Base-by-base conservation (phyloP, 345 rosid genomes). In the Eucalyptus sideroxylon region DNA sequence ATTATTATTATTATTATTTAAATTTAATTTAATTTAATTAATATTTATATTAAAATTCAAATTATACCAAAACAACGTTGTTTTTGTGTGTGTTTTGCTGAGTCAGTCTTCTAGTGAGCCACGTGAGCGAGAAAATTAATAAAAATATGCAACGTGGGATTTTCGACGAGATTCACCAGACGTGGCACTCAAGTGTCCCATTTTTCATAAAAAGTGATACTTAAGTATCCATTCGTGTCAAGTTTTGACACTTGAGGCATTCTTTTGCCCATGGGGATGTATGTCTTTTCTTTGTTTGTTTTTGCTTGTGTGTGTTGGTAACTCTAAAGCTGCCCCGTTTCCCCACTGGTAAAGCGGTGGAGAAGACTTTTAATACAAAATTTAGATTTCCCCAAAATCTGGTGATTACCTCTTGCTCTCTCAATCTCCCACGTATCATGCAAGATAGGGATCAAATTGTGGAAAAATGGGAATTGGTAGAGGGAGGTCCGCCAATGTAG, bases 141-240 rank as follows among this genome's bases (percentile, higher is more conserved):
- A n/a, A n/a, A n/a, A n/a, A n/a, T n/a, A n/a, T n/a, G n/a, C n/a
- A n/a, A n/a, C n/a, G n/a, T n/a, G n/a, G n/a, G n/a, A n/a, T n/a
- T n/a, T n/a, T n/a, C n/a, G n/a, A n/a, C n/a, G n/a, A n/a, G n/a
- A n/a, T n/a, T n/a, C n/a, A n/a, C n/a, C n/a, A n/a, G 2, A 49
- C 15, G 50, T 12, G 5, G 50, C 14, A 49, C 14, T 49, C 15
- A 49, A 49, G 0, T 49, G 15, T 49, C 50, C 15, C 15, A 49
- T 49, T 49, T 49, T 0, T 49, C 5, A 4, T 49, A 49, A 49
- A 49, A 47, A 47, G 50, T 47, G 14, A 11, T 6, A 42, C 15
- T 49, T 49, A 49, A 49, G 2, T 49, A 1, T 49, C 4, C 5
- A 0, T 49, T 47, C 12, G 2, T 49, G 14, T 0, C 15, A 49